Base-by-base conservation (phyloP, 139 green algal species). In the Coccomyxa sp. region DNA sequence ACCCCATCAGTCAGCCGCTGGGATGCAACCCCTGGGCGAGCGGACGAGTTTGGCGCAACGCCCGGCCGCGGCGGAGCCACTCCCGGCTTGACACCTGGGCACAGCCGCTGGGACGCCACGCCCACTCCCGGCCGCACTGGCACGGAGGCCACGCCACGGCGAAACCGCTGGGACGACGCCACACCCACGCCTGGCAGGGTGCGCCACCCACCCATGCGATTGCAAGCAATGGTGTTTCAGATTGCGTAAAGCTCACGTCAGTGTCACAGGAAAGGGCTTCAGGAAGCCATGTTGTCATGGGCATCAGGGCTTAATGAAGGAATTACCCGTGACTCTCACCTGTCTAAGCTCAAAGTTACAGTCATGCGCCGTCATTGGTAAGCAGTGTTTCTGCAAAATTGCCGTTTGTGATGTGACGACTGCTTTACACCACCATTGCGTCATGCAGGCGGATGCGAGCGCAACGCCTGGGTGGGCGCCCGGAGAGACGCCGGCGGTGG, bases 91-190 rank as follows among this genome's bases (percentile, higher is more conserved):
- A n/a, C n/a, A n/a, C n/a, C n/a, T n/a, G 41, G 73, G 14, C 55
- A 35, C 80, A 87, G 82, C 82, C 82, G 81, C 12, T 93, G 92
- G 89, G 89, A 93, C 29, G 90, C 88, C 14, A 94, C 92, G 0
- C 89, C 90, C 14, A 79, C 83, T 8, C 75, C 69, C 31, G 82
- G 68, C 18, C 70, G 80, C 37, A 76, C 75, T 41, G 80, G 39
- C 33, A 68, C 78, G 39, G 80, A 70, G 36, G 70, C 75, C 44
- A 84, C 73, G 9, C 82, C 64, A 8, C 80, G 86, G 10, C 77
- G 85, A 39, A 95, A 93, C 81, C 84, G 91, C 55, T 97, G 91
- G 92, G 92, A 95, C 75, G 87, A 92, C 3, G 64, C 64, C 29
- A 89, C 85, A 6, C 85, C 85, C 44, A 83, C 77, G 10, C 81